Evolutionary conservation across 1,284 basidiomycete genomes (phyloP), one percentile per base, ranked within the genome.

Genomic region (Apiotrichum brassicae): DNA sequence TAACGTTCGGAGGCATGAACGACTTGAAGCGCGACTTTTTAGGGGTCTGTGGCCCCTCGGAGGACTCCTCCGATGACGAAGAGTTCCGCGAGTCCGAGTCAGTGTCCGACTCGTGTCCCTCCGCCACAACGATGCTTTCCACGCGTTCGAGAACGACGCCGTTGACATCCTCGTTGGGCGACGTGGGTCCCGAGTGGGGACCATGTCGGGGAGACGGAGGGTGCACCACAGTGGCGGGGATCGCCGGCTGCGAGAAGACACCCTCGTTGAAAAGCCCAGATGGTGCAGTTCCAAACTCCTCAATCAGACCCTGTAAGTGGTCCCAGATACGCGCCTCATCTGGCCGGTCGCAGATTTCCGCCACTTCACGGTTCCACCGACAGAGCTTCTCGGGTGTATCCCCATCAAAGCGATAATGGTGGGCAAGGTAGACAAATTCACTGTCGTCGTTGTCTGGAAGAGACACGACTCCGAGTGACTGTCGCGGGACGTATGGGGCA

Each of bases 311-410:
- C 14, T 76, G 76, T 13, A 90, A 68, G 7, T 87, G 72, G 14
- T 81, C 60, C 87, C 87, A 90, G 2, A 79, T 76, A 59, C 86
- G 81, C 0, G 82, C 82, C 5, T 81, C 80, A 16, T 81, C 76
- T n/a, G 76, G 64, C 58, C 81, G 77, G 19, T 81, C 82, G 20
- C 77, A 82, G 42, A 80, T 72, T 23, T 81, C 68, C 7, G 87
- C 85, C 32, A 70, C 70, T 43, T 69, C 58, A 3, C 66, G 57
- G 52, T 76, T 76, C 66, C 71, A 72, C n/a, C 49, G 51, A 43
- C 73, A 75, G 0, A 86, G 73, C 1, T 66, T 70, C 24, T 64
- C 70, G 49, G 79, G 76, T 54, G 79, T 75, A 14, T 67, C 66
- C 1, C 82, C 82, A 50, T 83, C 79, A 43, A 87, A 75, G 2